Evolutionary conservation across 2,329 filamentous ascomycete species (phyloP).

Genomic region (Colletotrichum gloeosporioides): DNA sequence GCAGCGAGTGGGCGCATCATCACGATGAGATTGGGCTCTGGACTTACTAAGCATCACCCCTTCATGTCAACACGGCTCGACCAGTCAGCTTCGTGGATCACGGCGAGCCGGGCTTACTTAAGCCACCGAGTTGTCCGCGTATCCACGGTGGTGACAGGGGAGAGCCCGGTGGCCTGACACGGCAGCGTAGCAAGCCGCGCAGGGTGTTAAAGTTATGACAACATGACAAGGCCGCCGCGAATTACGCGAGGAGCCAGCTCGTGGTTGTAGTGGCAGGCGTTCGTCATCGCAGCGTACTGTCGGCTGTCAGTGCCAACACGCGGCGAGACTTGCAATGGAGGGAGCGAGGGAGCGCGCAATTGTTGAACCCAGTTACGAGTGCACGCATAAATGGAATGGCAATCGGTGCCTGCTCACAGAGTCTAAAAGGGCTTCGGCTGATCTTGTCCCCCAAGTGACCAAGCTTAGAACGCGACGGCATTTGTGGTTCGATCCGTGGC

Average conservation of each 20-base stretch:
- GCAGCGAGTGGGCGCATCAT: neutral
- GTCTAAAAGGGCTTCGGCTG: neutral
- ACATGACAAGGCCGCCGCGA: constrained; percentile 16
- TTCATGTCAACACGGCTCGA: neutral
- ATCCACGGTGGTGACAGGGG: constrained; percentile 8
- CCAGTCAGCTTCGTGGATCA: neutral
- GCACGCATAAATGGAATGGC: neutral
- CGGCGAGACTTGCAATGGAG: neutral
- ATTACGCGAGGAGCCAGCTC: constrained; percentile 3
- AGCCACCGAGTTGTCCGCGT: constrained; percentile 13
- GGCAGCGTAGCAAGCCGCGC: constrained; percentile 19
- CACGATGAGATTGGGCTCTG: neutral
- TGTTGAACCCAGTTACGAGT: neutral
- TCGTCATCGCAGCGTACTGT: neutral
- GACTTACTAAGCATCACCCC: neutral
- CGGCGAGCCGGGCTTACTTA: constrained; percentile 5
- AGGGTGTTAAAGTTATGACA: constrained; percentile 14
- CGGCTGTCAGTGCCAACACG: neutral
- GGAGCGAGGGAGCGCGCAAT: neutral
- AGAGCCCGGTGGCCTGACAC: constrained; percentile 13
- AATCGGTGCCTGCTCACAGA: neutral
- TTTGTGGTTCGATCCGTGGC: constrained; percentile 21
- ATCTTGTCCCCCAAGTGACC: neutral
- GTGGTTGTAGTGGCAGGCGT: neutral
- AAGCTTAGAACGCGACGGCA: neutral